phyloP scores from a whole-genome alignment of 345 rosid species.

The Syzygium grande region DNA sequence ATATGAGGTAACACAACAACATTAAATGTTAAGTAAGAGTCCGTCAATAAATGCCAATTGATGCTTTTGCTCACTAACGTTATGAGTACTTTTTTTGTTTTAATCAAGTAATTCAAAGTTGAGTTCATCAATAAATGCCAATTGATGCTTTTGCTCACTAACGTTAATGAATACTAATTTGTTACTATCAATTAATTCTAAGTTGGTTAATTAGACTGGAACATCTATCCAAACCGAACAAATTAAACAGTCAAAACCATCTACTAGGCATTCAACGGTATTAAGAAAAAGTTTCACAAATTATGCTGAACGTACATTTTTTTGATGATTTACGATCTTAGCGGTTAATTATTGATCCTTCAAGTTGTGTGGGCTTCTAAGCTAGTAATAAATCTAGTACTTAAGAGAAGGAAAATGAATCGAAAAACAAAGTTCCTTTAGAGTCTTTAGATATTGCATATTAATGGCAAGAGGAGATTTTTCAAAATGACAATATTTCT shows the following conservation, averaged over 20 bases:
- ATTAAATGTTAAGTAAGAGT: neutral
- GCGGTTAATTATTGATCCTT: neutral
- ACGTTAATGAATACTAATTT: too few species aligned
- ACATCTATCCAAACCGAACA: neutral
- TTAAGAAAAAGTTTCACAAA: too few species aligned
- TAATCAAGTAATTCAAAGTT: neutral
- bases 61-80: neutral
- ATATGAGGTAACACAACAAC: neutral
- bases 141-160: neutral
- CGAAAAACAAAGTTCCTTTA: neutral
- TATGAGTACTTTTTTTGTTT: neutral
- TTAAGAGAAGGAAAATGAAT: neutral
- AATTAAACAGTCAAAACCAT: neutral
- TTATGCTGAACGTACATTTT: neutral
- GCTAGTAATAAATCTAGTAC: neutral
- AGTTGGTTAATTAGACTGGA: neutral
- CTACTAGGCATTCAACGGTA: neutral
- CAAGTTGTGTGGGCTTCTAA: neutral
- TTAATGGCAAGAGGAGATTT: neutral
- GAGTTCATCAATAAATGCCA: neutral
- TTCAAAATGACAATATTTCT: neutral
- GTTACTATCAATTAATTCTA: neutral
- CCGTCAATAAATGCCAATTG: neutral
- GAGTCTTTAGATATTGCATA: neutral
- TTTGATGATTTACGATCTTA: neutral